Percentiles rank a stretch among this genome's conserved stretches.
Evolutionary conservation across 2,329 filamentous ascomycete genomes (phyloP).

Genomic region (Fusarium nodosum): DNA sequence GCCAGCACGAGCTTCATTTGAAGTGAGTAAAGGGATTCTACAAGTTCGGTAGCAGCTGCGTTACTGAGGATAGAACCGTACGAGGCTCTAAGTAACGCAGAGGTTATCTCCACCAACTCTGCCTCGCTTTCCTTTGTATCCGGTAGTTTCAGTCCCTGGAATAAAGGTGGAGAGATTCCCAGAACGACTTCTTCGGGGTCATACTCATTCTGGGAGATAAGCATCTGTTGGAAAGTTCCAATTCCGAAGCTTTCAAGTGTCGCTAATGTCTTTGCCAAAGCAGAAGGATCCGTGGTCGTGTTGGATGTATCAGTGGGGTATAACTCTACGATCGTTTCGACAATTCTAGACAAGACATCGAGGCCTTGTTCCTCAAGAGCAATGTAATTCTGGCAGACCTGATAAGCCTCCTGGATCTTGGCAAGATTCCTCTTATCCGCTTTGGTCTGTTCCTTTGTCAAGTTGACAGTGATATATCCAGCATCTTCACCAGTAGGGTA

Average conservation of each 20-base stretch:
- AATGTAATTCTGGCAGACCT: conserved; percentile 74
- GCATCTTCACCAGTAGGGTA: conserved; percentile 68
- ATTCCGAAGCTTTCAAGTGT: conserved; percentile 35
- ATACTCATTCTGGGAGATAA: neutral
- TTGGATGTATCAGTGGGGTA: conserved; percentile 16
- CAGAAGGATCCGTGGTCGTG: neutral
- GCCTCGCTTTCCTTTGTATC: neutral
- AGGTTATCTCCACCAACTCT: conserved; percentile 12
- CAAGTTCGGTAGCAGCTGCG: neutral
- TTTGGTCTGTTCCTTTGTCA: conserved; percentile 54
- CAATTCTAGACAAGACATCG: conserved; percentile 67
- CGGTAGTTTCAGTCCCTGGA: neutral
- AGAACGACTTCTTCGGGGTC: conserved; percentile 16
- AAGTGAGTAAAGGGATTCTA: neutral
- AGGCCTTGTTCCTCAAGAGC: conserved; percentile 67
- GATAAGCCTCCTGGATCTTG: conserved; percentile 74
- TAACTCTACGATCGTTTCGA: conserved; percentile 54
- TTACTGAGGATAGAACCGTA: conserved; percentile 24
- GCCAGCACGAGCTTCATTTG: neutral
- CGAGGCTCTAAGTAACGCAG: conserved; percentile 22
- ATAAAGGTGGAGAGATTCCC: neutral
- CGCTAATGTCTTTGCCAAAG: conserved; percentile 18
- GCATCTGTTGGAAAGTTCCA: conserved; percentile 19
- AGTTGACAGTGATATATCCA: conserved; percentile 34
- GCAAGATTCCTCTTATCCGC: conserved; percentile 73